Base-by-base conservation (phyloP, 768 basidiomycete genomes). In the Leccinum disarticulatum region DNA sequence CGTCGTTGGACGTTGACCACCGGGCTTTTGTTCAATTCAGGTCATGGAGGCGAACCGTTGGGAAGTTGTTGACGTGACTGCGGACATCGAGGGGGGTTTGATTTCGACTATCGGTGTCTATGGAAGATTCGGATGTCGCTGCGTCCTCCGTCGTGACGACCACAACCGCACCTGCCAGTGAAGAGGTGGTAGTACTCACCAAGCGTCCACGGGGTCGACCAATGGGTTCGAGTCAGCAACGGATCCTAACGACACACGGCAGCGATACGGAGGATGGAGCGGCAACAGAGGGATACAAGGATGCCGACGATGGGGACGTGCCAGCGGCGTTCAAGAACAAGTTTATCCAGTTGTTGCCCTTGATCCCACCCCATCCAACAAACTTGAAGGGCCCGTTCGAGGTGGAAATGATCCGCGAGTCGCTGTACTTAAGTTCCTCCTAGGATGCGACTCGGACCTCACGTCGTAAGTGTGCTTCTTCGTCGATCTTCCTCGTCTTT, bases 351-450 rank as follows among this genome's bases (percentile, higher is more conserved):
- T 74, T 98, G 48, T 74, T 77, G 35, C 88, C 91, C 65, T 64
- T 95, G 64, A 73, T 98, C 19, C 95, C 95, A 0, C 88, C 87
- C 0, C 73, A 94, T 22, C 96, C 96, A 0, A 70, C 83, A 73
- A 22, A n/a, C n/a, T n/a, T n/a, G n/a, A 93, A 91, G 77, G 96
- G 96, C 56, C 78, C 79, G 58, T 97, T 98, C 72, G 83, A 91
- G 64, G 93, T 98, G 62, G 79, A 84, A 66, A 80, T 79, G 61
- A 95, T 98, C 75, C 88, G 88, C 71, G 75, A 85, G 58, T 92
- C 90, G 47, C 80, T 81, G 38, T 98, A 98, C 75, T 98, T 98
- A 22, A 22, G 22, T 83, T 98, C 98, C 82, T 95, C 95, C 47
- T 97, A 83, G 55, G 38, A 10, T 19, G 8, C 7, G 15, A 38